Evolutionary conservation across 1,284 basidiomycete species (phyloP).

Genomic region (Trametes hirsuta): DNA sequence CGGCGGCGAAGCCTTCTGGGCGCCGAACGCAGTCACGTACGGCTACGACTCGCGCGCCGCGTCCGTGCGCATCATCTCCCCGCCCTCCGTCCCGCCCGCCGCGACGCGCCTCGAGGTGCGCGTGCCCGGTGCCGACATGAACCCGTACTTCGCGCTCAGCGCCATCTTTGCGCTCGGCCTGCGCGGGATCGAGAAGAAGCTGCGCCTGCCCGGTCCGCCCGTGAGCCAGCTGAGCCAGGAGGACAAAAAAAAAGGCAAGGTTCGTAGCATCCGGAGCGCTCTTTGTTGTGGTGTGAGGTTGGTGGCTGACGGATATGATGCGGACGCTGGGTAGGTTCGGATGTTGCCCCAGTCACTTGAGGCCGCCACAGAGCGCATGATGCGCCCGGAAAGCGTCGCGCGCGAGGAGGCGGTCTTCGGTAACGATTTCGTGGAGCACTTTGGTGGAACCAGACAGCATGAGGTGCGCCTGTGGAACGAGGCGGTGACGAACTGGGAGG

Average conservation of each 20-base stretch:
- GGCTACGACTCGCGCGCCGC: constrained; percentile 95
- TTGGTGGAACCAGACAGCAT: constrained; percentile 88
- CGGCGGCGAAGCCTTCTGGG: constrained; percentile 95
- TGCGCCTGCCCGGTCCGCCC: constrained; percentile 73
- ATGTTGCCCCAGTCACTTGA: constrained; percentile 82
- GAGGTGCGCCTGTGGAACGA: constrained; percentile 87
- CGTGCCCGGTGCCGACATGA: constrained; percentile 97
- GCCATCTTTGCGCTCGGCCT: constrained; percentile 88
- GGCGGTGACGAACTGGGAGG: constrained; percentile 94
- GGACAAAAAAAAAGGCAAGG: constrained; percentile 60
- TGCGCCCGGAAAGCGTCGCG: constrained; percentile 77
- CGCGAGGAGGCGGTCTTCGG: constrained; percentile 78
- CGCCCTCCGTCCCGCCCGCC: constrained; percentile 79
- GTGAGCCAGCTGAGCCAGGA: constrained; percentile 61
- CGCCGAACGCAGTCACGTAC: constrained; percentile 90
- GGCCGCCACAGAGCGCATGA: constrained; percentile 80
- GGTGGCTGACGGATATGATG: not conserved
- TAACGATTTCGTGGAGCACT: constrained; percentile 91
- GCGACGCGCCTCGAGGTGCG: constrained; percentile 91
- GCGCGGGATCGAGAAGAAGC: constrained; percentile 82
- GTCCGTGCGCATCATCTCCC: constrained; percentile 89
- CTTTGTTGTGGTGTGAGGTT: not conserved
- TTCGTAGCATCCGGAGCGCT: constrained; percentile 23
- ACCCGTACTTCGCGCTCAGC: constrained; percentile 86
- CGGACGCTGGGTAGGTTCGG: constrained; percentile 48